Conservation (phyloP, 1,139 yeast genomes). For the Geotrichum reessii region DNA sequence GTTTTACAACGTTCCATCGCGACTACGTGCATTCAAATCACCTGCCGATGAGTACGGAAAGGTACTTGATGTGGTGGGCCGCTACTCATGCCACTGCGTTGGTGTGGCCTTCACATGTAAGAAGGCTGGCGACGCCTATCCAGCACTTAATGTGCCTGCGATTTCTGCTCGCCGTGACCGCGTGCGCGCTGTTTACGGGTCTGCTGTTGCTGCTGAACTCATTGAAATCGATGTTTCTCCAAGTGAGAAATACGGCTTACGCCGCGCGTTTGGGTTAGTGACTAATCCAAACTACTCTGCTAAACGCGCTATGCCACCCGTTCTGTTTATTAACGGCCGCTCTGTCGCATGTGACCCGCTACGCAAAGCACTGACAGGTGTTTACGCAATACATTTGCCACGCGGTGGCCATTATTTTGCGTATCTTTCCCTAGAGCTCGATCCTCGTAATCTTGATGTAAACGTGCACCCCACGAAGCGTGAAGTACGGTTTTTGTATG, state of each 20-base stretch:
- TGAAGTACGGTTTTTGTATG: constrained; percentile 80
- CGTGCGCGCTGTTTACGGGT: constrained; percentile 68
- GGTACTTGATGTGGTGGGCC: constrained; percentile 75
- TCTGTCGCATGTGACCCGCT: constrained; percentile 79
- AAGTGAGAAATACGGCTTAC: constrained; percentile 43
- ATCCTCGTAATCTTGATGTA: constrained; percentile 74
- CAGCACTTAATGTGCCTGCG: constrained; percentile 26
- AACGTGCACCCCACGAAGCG: constrained; percentile 94
- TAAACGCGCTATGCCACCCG: constrained; percentile 61
- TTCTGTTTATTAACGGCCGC: constrained; percentile 80
- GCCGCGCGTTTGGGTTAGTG: constrained; percentile 52
- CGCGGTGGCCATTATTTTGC: constrained; percentile 76
- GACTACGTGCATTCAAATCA: constrained; percentile 60
- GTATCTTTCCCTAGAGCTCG: constrained; percentile 60
- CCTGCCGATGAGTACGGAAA: constrained; percentile 69
- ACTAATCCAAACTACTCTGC: constrained; percentile 68
- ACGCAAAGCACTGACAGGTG: constrained; percentile 58
- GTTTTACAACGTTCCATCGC: constrained; percentile 81
- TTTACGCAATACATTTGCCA: constrained; percentile 66
- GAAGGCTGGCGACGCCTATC: constrained; percentile 54
- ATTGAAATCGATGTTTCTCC: constrained; percentile 41
- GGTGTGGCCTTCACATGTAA: constrained; percentile 75
- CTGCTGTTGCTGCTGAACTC: constrained; percentile 60
- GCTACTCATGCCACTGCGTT: constrained; percentile 71
- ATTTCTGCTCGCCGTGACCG: constrained; percentile 49